These are phyloP conservation scores for Rhodotorula sp. DNA, from an alignment of 1,284 basidiomycete species.

Conservation along the genomic window DNA sequence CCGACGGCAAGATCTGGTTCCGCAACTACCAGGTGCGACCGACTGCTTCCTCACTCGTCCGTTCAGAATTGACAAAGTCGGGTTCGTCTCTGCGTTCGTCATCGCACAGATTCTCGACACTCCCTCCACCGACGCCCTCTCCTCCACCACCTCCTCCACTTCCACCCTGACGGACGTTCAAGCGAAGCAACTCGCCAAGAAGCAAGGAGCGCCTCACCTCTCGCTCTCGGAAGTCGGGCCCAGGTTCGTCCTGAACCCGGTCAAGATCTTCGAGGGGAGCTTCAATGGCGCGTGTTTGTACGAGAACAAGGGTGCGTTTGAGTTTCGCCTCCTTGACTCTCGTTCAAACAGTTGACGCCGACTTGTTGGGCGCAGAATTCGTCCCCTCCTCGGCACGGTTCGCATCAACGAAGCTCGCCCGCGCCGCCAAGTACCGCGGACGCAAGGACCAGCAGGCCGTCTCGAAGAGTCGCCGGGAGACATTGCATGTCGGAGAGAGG, in stretches of 20 bases:
- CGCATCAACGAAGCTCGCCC: conserved; percentile 22
- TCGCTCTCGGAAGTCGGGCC: conserved; percentile 93
- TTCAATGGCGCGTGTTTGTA: conserved; percentile 94
- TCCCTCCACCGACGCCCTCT: conserved; percentile 58
- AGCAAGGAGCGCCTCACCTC: conserved; percentile 51
- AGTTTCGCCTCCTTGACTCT: no score
- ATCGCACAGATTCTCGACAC: conserved; percentile 55
- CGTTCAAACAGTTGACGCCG: no score
- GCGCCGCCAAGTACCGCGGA: conserved; percentile 40
- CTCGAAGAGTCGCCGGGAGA: conserved; percentile 14
- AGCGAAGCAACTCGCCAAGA: conserved; percentile 40
- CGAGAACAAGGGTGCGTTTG: conserved; percentile 78
- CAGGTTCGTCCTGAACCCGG: conserved; percentile 93
- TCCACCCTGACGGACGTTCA: conserved; percentile 27
- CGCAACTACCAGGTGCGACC: conserved; percentile 83
- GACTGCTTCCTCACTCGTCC: background rate
- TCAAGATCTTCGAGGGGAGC: conserved; percentile 96
- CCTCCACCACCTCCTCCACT: conserved; percentile 37
- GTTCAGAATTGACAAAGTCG: background rate
- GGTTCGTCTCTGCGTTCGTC: conserved; percentile 43
- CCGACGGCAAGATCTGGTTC: conserved; percentile 99
- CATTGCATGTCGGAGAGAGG: conserved; percentile 16
- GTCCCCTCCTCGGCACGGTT: conserved; percentile 34
- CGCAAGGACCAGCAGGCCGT: conserved; percentile 39
- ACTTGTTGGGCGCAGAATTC: conserved; percentile 38